These are phyloP conservation scores for Starmerella vaccinii DNA, from an alignment of 805 yeast species.

Conservation along the genomic window DNA sequence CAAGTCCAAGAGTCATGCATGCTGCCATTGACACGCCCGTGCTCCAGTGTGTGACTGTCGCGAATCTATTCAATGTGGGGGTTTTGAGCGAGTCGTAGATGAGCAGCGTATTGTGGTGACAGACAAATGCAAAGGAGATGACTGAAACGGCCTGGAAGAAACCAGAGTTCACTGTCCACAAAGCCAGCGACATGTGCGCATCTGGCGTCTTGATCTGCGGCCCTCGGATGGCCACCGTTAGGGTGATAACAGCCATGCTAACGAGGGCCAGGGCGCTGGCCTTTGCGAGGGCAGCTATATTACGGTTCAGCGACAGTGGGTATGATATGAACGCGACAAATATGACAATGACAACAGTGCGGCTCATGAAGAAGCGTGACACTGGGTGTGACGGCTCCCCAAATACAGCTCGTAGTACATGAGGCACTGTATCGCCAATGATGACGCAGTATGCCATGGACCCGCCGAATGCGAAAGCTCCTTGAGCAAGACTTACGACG, in stretches of 20 bases:
- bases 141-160: slow-evolving; percentile 88
- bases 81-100: slow-evolving; percentile 73
- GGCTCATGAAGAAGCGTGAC: slow-evolving; percentile 46
- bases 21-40: slow-evolving; percentile 72
- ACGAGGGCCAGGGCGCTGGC: slow-evolving; percentile 78
- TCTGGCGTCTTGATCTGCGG: slow-evolving; percentile 39
- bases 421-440: slow-evolving; percentile 91
- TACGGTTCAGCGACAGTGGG: slow-evolving; percentile 70
- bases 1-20: slow-evolving; percentile 65
- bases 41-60: slow-evolving; percentile 70
- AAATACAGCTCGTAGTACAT: slow-evolving; percentile 61
- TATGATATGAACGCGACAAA: slow-evolving; percentile 66
- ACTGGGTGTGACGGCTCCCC: slow-evolving; percentile 27
- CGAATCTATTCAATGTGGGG: slow-evolving; percentile 67
- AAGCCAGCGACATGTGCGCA: slow-evolving; percentile 31
- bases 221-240: slow-evolving; percentile 63
- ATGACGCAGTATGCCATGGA: slow-evolving; percentile 88
- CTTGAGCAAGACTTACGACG: slow-evolving; percentile 62
- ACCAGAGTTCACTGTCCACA: slow-evolving; percentile 44
- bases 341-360: slow-evolving; percentile 61
- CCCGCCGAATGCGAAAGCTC: slow-evolving; percentile 89
- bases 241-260: slow-evolving; percentile 71
- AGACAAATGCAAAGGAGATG: slow-evolving; percentile 87
- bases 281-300: slow-evolving; percentile 72
- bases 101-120: slow-evolving; percentile 89